Evolutionary conservation across 331 rosid genomes (phyloP), one percentile per base, ranked within the genome.

Genomic region (Acacia concinna): DNA sequence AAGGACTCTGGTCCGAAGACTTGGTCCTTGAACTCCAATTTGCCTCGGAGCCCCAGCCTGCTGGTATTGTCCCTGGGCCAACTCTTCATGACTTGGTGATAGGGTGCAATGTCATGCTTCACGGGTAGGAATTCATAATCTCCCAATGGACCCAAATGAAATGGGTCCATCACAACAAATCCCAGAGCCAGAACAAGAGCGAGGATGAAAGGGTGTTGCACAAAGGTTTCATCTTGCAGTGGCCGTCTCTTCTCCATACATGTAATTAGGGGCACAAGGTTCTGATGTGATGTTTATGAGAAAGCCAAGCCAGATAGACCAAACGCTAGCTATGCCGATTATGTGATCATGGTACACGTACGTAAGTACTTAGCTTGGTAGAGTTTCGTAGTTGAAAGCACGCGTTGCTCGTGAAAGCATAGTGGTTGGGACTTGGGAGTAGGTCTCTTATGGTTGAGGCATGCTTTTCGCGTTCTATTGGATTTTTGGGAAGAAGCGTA

Each of bases 1-100:
- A 93, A 75, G 1, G 97, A 95, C 71, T 93, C 99, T 8, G 99
- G 99, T 46, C 99, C 99, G 59, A 88, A 95, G 1, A 93, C 92
- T 87, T 95, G 80, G 13, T 93, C 79, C 74, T 86, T 78, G 68
- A 91, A 95, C 81, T 86, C 91, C 68, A 85, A 77, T 67, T 88
- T 93, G 20, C 94, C 97, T 28, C 74, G 28, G n/a, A 69, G 79
- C 47, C 88, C 96, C 35, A 95, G 68, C 56, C 86, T 81, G 79
- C 98, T 93, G 25, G 80, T 79, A 75, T 89, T 95, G 81, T 95
- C 99, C 59, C 89, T 88, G 0, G 98, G 97, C 99, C 99, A 91
- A 7, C 9, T 87, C 76, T 86, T 74, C 87, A 95, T 93, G 77
- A 95, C 98, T 79, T 89, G 82, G 60, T 90, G 85, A 83, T 93